Conservation (phyloP, 2,329 filamentous ascomycete genomes). For the Triangularia verruculosa region DNA sequence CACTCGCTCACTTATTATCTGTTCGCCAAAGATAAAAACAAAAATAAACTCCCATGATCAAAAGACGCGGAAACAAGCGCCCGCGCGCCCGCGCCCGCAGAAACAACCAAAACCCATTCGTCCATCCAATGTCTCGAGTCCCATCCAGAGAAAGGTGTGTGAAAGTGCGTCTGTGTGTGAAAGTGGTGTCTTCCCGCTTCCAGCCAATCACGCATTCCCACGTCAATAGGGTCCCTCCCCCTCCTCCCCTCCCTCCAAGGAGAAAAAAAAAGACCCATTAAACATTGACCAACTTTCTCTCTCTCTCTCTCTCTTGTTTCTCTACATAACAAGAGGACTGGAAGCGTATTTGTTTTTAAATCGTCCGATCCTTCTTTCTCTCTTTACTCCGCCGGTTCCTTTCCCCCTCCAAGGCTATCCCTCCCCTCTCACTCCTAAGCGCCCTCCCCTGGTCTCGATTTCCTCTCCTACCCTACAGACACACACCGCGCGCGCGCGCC, state of each 20-base stretch:
- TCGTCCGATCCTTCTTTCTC: conserved; percentile 4
- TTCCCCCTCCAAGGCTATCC: not conserved
- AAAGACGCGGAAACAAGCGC: too few relatives aligned
- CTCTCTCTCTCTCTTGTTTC: not conserved
- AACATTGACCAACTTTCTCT: too few relatives aligned
- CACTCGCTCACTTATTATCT: too few relatives aligned
- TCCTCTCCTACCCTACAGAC: not conserved
- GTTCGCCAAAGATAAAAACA: too few relatives aligned
- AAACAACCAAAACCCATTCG: not conserved
- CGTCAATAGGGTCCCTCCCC: conserved; percentile 26
- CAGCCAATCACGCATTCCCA: conserved; percentile 29
- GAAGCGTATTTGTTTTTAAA: too few relatives aligned
- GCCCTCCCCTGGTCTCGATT: not conserved
- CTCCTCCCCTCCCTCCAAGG: too few relatives aligned
- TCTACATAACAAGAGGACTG: not conserved
- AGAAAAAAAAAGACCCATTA: not conserved
- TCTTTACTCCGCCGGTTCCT: not conserved
- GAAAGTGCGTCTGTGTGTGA: not conserved
- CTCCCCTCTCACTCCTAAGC: not conserved
- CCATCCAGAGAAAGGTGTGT: too few relatives aligned
- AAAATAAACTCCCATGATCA: too few relatives aligned
- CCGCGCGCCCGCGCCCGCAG: not conserved
- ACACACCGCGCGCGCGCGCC: not conserved
- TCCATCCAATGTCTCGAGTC: not conserved
- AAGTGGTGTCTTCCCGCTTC: not conserved